Conservation (phyloP, 108 stramenopile genomes). For the Skeletonema menzelii region DNA sequence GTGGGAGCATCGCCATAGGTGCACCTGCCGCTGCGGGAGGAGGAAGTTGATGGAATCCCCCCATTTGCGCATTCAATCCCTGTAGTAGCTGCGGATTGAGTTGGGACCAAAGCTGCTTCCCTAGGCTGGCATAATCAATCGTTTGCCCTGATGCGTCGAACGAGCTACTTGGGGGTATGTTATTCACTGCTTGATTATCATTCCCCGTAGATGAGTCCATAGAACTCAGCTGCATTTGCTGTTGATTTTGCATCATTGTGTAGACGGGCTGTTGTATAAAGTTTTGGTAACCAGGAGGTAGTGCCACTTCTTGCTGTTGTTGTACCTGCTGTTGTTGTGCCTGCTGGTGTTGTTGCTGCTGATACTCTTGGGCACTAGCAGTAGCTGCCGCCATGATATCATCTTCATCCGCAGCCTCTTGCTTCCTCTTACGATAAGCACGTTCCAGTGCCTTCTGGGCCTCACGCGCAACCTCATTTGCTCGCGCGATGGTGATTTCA, state of each 20-base stretch:
- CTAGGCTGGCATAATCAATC: background rate
- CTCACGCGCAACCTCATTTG: slow-evolving; percentile 5
- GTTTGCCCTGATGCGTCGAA: background rate
- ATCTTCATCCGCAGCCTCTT: background rate
- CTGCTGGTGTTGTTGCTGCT: background rate
- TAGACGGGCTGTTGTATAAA: background rate
- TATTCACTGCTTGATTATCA: background rate
- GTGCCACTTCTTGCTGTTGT: background rate
- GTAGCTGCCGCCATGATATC: background rate
- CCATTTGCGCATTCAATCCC: background rate
- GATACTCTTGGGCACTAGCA: background rate
- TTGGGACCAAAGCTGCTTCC: background rate
- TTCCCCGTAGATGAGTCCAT: background rate
- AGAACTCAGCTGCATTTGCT: background rate
- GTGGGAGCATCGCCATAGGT: background rate
- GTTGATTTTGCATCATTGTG: background rate
- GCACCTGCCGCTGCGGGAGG: background rate
- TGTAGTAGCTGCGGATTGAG: background rate
- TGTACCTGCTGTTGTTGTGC: background rate
- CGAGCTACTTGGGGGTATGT: background rate
- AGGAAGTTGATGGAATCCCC: background rate
- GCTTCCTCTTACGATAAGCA: slow-evolving; percentile 11
- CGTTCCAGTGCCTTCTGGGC: slow-evolving; percentile 15
- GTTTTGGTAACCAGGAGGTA: background rate
- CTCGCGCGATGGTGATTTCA: slow-evolving; percentile 9